phyloP scores from a whole-genome alignment of 2,329 filamentous ascomycete genomes.

The Gnomoniopsis smithogilvyi region DNA sequence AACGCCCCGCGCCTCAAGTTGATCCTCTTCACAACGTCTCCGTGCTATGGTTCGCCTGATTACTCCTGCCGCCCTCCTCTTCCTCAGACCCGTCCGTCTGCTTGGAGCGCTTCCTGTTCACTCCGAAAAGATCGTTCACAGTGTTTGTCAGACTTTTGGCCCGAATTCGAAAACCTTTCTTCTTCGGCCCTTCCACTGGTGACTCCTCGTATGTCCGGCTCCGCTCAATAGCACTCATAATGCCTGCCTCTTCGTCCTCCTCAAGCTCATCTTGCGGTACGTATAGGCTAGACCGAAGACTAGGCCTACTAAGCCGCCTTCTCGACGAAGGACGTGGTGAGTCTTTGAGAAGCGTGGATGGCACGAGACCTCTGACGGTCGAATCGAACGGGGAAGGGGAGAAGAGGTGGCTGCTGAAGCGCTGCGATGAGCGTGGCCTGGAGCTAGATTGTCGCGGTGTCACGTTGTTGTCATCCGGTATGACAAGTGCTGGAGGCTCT shows the following conservation, averaged over 20 bases:
- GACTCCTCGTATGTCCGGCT: constrained; percentile 8
- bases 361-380: constrained; percentile 55
- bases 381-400: constrained; percentile 59
- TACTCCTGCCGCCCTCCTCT: background rate
- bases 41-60: background rate
- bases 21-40: background rate
- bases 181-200: background rate
- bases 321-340: constrained; percentile 41
- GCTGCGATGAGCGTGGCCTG: constrained; percentile 34
- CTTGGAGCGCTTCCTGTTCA: constrained; percentile 2
- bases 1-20: background rate
- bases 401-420: constrained; percentile 48
- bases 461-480: constrained; percentile 20
- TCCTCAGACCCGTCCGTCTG: background rate
- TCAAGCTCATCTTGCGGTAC: constrained; percentile 43
- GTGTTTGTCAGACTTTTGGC: constrained; percentile 19
- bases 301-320: constrained; percentile 44
- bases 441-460: constrained; percentile 29
- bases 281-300: constrained; percentile 53
- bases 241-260: constrained; percentile 20
- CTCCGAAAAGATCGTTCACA: constrained; percentile 15
- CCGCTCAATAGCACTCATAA: constrained; percentile 14
- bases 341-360: constrained; percentile 50
- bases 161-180: constrained; percentile 14
- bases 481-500: constrained; percentile 1